A percentile compares a stretch with the other conserved stretches of the same genome.
These are phyloP conservation scores for Dispira parvispora DNA, from an alignment of 192 early-diverging fungal genomes.

Conservation along the genomic window DNA sequence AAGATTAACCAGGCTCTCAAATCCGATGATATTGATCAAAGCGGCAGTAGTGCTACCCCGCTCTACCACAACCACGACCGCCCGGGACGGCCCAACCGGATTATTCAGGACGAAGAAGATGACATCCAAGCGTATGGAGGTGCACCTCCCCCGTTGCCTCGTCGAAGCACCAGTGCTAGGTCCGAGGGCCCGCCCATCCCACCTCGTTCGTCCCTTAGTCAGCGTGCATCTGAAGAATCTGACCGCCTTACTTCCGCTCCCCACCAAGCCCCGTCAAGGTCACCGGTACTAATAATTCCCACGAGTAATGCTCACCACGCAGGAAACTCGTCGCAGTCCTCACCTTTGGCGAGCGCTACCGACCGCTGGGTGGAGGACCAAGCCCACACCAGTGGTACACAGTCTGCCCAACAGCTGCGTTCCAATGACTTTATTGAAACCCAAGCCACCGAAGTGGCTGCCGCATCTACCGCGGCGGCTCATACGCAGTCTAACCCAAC, in stretches of 20 bases:
- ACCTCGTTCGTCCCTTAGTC: neutral
- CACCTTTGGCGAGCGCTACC: neutral
- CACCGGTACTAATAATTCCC: neutral
- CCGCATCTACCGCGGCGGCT: neutral
- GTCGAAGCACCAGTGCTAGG: neutral
- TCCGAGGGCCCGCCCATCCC: neutral
- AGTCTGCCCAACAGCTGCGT: neutral
- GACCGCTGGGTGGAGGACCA: conserved; percentile 3
- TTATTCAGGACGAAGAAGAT: conserved; percentile 8
- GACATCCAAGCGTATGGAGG: neutral
- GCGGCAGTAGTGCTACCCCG: neutral
- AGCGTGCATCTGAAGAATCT: neutral
- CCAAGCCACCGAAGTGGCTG: neutral
- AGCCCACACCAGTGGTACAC: neutral
- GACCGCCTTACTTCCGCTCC: neutral
- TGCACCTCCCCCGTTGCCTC: conserved; percentile 3
- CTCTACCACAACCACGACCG: neutral
- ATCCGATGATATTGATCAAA: neutral
- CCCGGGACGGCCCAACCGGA: neutral
- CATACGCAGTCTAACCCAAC: neutral
- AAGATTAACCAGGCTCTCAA: conserved; percentile 5
- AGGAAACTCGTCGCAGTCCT: neutral
- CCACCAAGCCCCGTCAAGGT: neutral
- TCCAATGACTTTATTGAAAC: neutral
- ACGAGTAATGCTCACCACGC: neutral